Conservation (phyloP, 2,329 filamentous ascomycete species). For the Monilinia fructigena region DNA sequence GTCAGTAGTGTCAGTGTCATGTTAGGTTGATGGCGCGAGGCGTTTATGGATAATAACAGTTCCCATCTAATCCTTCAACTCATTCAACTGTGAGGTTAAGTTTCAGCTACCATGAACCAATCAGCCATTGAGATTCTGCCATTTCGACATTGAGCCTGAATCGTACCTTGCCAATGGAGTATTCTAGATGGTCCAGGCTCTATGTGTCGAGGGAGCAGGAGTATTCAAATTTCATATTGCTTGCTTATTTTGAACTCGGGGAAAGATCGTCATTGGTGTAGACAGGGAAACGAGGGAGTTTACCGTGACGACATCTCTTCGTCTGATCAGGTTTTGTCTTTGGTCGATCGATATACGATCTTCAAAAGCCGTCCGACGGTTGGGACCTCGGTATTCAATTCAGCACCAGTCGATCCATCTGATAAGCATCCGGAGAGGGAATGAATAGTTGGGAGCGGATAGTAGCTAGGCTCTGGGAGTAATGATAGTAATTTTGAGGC, state of each 20-base stretch:
- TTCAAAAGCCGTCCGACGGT: neutral
- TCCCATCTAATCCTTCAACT: constrained; percentile 1
- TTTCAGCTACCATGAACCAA: neutral
- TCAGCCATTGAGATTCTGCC: neutral
- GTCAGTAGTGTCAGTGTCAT: neutral
- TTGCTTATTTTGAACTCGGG: neutral
- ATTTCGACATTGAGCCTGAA: neutral
- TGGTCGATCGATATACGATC: constrained; percentile 10
- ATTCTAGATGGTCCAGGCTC: neutral
- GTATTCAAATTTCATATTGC: neutral
- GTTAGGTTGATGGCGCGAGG: constrained; percentile 4
- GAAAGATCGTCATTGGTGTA: neutral
- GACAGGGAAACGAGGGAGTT: constrained; percentile 8
- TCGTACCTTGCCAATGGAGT: neutral
- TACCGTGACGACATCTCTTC: neutral
- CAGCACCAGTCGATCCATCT: neutral
- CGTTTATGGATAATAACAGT: constrained; percentile 9
- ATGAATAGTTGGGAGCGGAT: neutral
- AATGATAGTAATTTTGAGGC: neutral
- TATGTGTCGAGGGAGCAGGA: too few relatives aligned
- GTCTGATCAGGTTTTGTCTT: neutral
- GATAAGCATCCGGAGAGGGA: neutral
- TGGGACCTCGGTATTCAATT: too few relatives aligned
- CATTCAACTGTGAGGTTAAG: neutral
- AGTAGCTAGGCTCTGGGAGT: neutral